Conservation (phyloP, 1,284 basidiomycete genomes). For the Moesziomyces antarcticus region DNA sequence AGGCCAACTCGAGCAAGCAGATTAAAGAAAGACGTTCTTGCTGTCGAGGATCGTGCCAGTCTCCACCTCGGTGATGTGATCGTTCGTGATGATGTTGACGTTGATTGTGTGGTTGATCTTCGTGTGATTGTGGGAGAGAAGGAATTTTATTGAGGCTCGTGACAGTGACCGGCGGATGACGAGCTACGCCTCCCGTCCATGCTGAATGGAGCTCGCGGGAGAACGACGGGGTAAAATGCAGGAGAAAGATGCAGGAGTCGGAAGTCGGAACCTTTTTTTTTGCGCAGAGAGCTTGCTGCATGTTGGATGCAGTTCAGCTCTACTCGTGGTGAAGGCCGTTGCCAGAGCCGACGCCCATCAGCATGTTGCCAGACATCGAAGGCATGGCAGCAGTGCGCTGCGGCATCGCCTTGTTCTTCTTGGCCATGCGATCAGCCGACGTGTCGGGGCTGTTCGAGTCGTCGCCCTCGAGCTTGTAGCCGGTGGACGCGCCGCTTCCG, state of each 20-base stretch:
- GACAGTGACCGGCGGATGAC: no score
- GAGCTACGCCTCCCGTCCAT: background rate
- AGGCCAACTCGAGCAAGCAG: no score
- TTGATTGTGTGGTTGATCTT: background rate
- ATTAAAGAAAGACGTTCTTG: background rate
- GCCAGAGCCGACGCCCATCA: slow-evolving; percentile 45
- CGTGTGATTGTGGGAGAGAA: no score
- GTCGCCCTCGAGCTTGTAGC: slow-evolving; percentile 50
- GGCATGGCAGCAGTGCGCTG: slow-evolving; percentile 37
- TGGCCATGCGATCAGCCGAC: slow-evolving; percentile 37
- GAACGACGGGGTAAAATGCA: background rate
- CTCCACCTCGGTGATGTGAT: no score
- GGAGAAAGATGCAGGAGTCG: background rate
- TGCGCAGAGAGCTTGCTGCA: background rate
- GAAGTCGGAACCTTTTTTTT: background rate
- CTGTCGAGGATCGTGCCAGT: no score
- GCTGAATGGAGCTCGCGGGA: background rate
- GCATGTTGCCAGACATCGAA: slow-evolving; percentile 42
- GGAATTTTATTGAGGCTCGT: no score
- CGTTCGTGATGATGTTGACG: background rate
- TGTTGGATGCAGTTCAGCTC: background rate
- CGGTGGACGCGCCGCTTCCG: slow-evolving; percentile 39
- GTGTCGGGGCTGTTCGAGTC: slow-evolving; percentile 45
- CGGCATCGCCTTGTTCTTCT: slow-evolving; percentile 44
- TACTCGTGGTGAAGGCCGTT: slow-evolving; percentile 45